These are phyloP conservation scores for Solanum commersonii DNA, from an alignment of 257 asterid genomes.

Conservation along the genomic window DNA sequence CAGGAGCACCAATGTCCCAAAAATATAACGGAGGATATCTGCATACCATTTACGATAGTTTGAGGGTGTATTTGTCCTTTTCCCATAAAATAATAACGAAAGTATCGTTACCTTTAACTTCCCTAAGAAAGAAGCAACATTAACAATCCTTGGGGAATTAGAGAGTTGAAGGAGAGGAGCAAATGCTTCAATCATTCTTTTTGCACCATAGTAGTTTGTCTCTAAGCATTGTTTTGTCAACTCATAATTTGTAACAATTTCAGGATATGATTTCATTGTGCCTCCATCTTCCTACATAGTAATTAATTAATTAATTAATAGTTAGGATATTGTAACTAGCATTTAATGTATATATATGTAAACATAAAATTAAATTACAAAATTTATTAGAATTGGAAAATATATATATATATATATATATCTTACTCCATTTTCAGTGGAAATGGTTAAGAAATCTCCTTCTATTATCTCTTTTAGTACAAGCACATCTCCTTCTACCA, in stretches of 20 bases:
- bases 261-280: background rate
- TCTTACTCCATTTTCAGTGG: background rate
- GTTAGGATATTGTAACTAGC: too few relatives aligned
- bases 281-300: background rate
- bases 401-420: too few relatives aligned
- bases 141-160: constrained; percentile 49
- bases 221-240: constrained; percentile 26
- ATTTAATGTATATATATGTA: background rate
- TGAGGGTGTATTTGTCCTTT: too few relatives aligned
- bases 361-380: too few relatives aligned
- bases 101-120: constrained; percentile 26
- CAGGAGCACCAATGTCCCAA: too few relatives aligned
- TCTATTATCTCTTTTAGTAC: background rate
- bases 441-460: background rate
- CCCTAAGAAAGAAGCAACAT: constrained; percentile 35
- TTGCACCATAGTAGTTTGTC: constrained; percentile 56
- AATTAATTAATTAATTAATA: too few relatives aligned
- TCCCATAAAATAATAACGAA: too few relatives aligned
- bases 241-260: constrained; percentile 12
- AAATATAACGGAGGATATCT: too few relatives aligned
- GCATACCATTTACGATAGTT: background rate
- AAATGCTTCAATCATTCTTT: constrained; percentile 37
- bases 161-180: constrained; percentile 47
- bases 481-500: constrained; percentile 16
- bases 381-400: too few relatives aligned